Percentiles rank a stretch among this genome's conserved stretches.
These are phyloP conservation scores for Lecanicillium sp. DNA, from an alignment of 2,329 filamentous ascomycete genomes.

Conservation along the genomic window DNA sequence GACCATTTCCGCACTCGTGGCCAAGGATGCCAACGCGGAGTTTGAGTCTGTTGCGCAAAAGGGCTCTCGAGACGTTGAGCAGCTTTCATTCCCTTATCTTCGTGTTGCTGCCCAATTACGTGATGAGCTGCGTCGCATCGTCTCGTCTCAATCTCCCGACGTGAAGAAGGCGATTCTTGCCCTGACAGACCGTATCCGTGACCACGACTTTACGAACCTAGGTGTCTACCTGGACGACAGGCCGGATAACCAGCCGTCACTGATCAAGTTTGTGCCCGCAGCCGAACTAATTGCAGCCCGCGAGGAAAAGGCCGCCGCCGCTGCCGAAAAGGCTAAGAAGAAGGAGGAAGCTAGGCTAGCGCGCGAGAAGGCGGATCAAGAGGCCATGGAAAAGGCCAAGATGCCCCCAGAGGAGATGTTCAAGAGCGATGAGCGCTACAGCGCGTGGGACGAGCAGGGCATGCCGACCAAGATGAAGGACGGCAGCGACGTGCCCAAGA, in stretches of 20 bases:
- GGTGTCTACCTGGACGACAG: conserved; percentile 86
- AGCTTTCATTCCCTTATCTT: conserved; percentile 46
- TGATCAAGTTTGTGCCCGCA: conserved; percentile 60
- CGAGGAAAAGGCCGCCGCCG: conserved; percentile 50
- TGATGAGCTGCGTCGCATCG: conserved; percentile 52
- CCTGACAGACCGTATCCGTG: conserved; percentile 73
- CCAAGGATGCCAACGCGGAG: conserved; percentile 34
- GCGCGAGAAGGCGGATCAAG: conserved; percentile 40
- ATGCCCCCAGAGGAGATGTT: conserved; percentile 48
- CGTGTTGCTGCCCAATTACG: conserved; percentile 48
- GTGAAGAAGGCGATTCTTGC: conserved; percentile 64
- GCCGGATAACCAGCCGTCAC: conserved; percentile 53
- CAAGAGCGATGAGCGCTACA: conserved; percentile 50
- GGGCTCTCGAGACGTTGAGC: conserved; percentile 43
- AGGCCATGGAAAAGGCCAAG: conserved; percentile 51
- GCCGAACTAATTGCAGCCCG: conserved; percentile 48
- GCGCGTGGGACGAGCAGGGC: conserved; percentile 75
- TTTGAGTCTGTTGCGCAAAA: conserved; percentile 35
- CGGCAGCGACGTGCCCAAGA: conserved; percentile 75
- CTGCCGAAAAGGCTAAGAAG: conserved; percentile 49
- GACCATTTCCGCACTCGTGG: conserved; percentile 32
- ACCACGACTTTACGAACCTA: conserved; percentile 71
- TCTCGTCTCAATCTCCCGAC: conserved; percentile 33
- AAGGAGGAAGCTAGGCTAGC: conserved; percentile 48
- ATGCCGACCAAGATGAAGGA: conserved; percentile 69